phyloP scores from a whole-genome alignment of 495 filamentous ascomycete species.

The Pyrenopolyporus hunteri region DNA sequence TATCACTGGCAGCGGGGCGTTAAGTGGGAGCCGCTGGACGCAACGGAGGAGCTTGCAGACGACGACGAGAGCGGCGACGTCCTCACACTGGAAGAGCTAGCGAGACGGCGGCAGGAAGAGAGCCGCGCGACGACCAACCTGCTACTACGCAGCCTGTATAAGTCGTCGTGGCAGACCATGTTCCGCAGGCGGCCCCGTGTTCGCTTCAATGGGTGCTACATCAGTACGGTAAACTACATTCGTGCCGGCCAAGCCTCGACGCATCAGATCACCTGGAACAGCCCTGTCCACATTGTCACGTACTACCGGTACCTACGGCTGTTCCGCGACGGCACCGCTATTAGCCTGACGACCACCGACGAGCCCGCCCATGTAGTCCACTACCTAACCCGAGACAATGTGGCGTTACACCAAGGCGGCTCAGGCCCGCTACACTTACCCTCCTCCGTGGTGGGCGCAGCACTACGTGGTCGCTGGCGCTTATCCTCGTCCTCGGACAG shows the following conservation, averaged over 20 bases:
- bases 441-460: slow-evolving; percentile 43
- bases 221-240: slow-evolving; percentile 93
- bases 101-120: slow-evolving; percentile 38
- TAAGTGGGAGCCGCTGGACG: slow-evolving; percentile 61
- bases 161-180: slow-evolving; percentile 64
- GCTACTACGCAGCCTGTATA: slow-evolving; percentile 51
- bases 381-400: slow-evolving; percentile 60
- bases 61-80: slow-evolving; percentile 28
- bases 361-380: slow-evolving; percentile 87
- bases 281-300: slow-evolving; percentile 92
- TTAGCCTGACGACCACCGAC: slow-evolving; percentile 76
- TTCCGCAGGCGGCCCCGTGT: slow-evolving; percentile 84
- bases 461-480: slow-evolving; percentile 49
- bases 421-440: slow-evolving; percentile 42
- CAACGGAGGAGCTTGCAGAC: slow-evolving; percentile 42
- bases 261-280: slow-evolving; percentile 70
- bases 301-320: slow-evolving; percentile 97
- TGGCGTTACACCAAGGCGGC: slow-evolving; percentile 35
- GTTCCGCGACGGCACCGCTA: slow-evolving; percentile 84
- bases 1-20: slow-evolving; percentile 75
- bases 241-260: slow-evolving; percentile 70
- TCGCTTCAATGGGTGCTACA: slow-evolving; percentile 94
- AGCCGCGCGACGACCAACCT: slow-evolving; percentile 45
- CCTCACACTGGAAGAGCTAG: slow-evolving; percentile 39
- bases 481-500: slow-evolving; percentile 39